Evolutionary conservation across 1,139 yeast genomes (phyloP).

Genomic region (Yamadazyma aaseri): DNA sequence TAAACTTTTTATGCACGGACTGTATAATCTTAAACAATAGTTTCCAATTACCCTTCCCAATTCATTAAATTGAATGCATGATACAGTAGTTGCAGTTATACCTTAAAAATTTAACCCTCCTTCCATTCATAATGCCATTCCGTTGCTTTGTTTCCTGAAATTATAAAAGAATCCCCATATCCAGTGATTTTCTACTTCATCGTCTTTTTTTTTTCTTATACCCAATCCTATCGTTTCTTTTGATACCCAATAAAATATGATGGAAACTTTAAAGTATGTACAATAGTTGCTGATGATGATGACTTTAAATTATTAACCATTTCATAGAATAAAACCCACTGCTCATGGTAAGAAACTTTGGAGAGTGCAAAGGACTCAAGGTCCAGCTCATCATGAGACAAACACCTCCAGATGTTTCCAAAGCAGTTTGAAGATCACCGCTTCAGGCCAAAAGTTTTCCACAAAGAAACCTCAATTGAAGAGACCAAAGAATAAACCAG

Average conservation of each 20-base stretch:
- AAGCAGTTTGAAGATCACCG: slow-evolving; percentile 44
- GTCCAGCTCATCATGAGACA: slow-evolving; percentile 19
- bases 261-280: slow-evolving; percentile 18
- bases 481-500: slow-evolving; percentile 53
- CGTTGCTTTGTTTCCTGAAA: slow-evolving; percentile 1
- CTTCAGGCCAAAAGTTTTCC: slow-evolving; percentile 32
- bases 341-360: slow-evolving; percentile 50
- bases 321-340: slow-evolving; percentile 36
- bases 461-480: slow-evolving; percentile 47
- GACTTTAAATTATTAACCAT: slow-evolving; percentile 10
- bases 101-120: neutral
- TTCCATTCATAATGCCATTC: neutral
- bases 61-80: slow-evolving; percentile 11
- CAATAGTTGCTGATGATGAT: neutral
- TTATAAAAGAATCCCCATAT: slow-evolving; percentile 9
- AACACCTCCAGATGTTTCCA: slow-evolving; percentile 39
- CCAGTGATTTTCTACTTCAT: too few relatives aligned
- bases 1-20: slow-evolving; percentile 6
- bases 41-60: slow-evolving; percentile 7
- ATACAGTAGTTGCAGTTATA: slow-evolving; percentile 5
- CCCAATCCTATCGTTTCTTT: slow-evolving; percentile 7
- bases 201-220: slow-evolving; percentile 3
- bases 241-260: slow-evolving; percentile 18
- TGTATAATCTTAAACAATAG: slow-evolving; percentile 6
- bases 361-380: slow-evolving; percentile 37